Evolutionary conservation across 768 basidiomycete species (phyloP), one percentile per base, ranked within the genome.

Genomic region (Podaxis sp.): DNA sequence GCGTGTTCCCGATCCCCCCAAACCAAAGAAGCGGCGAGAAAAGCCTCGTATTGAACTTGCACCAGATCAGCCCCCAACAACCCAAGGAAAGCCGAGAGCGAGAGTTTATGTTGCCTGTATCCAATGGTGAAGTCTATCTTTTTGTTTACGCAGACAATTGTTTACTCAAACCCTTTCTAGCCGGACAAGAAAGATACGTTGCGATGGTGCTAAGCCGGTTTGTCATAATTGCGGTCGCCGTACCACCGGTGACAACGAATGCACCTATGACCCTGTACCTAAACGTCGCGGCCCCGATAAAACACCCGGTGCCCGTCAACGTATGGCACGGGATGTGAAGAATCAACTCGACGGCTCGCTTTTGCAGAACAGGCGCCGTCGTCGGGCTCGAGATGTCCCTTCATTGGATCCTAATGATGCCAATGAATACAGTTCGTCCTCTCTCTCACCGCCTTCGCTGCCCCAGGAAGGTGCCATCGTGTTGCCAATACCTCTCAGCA

Each of bases 241-340:
- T 41, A 63, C 76, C 12, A 78, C 73, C 52, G 74, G 75, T 12
- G 72, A 68, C 66, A 75, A 71, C 49, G 80, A 82, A 51, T 93
- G 91, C 70, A 71, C 76, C 56, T 93, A 93, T 67, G 91, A 93
- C 66, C 61, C 82, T 13, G 73, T 84, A 4, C 91, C 91, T 22
- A 92, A 89, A 68, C 87, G 91, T 50, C 83, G 91, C 44, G 91
- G 91, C 1, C 91, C 91, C 2, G 91, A 93, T 73, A 90, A 84
- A 73, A 82, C 78, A 0, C 90, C 90, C n/a, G 91, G 91, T 22
- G 89, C 89, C 41, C 87, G 91, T 26, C 89, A 91, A 68, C 83
- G 91, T 46, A 76, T 79, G 62, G 73, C 81, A 4, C 74, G 80
- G 41, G 82, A 81, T 55, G 64, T 70, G 24, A 74, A 64, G 49